A percentile compares a stretch with the other conserved stretches of the same genome.
phyloP scores from a whole-genome alignment of 176 grass and related monocot species.

The Hordeum vulgare region MorexV3_pseudomolecules_assembly NC_058521.1:590536260-590536759 shows the following conservation, averaged over 20 bases:
- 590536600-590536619: slow-evolving; percentile 93
- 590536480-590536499: background rate
- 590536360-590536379: background rate
- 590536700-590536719: slow-evolving; percentile 61
- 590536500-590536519: background rate
- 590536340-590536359: background rate
- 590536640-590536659: slow-evolving; percentile 72
- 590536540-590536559: background rate
- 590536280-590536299: slow-evolving; percentile 96
- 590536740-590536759: slow-evolving; percentile 42
- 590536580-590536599: slow-evolving; percentile 99
- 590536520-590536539: background rate
- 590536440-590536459: background rate
- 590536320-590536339: slow-evolving; percentile 24
- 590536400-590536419: background rate
- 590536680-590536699: slow-evolving; percentile 51
- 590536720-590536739: slow-evolving; percentile 26
- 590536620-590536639: slow-evolving; percentile 81
- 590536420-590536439: background rate
- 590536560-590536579: slow-evolving; percentile 71
- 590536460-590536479: background rate
- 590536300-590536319: slow-evolving; percentile 98
- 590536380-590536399: background rate
- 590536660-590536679: slow-evolving; percentile 90
- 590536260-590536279: slow-evolving; percentile 76